Evolutionary conservation across 2,329 filamentous ascomycete genomes (phyloP).

Genomic region (Colletotrichum neosansevieriae): DNA sequence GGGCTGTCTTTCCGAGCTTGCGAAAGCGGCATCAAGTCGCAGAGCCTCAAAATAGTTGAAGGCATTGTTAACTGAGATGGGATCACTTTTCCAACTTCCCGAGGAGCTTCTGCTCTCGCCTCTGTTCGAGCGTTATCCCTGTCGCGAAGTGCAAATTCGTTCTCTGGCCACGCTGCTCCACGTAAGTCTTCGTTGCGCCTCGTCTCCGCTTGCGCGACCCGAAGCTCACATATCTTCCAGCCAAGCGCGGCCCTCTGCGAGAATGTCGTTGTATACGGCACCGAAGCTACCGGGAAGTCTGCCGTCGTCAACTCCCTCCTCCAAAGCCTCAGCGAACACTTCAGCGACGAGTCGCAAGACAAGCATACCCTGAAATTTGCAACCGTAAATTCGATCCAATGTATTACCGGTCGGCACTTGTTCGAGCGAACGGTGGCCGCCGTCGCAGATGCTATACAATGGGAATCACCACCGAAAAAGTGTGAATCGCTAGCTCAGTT

Average conservation of each 20-base stretch:
- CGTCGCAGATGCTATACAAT: slow-evolving; percentile 65
- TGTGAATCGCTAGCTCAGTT: slow-evolving; percentile 87
- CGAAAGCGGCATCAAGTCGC: not conserved
- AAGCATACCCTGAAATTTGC: slow-evolving; percentile 66
- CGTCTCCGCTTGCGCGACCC: not conserved
- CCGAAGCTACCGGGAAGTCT: slow-evolving; percentile 89
- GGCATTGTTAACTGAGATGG: slow-evolving; percentile 45
- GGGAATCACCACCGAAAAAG: slow-evolving; percentile 65
- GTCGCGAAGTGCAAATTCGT: slow-evolving; percentile 70
- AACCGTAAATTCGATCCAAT: slow-evolving; percentile 78
- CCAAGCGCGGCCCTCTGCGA: slow-evolving; percentile 76
- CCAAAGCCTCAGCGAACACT: slow-evolving; percentile 51
- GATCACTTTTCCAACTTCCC: slow-evolving; percentile 62
- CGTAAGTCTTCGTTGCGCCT: slow-evolving; percentile 50
- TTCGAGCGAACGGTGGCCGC: slow-evolving; percentile 77
- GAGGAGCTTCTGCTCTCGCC: slow-evolving; percentile 62
- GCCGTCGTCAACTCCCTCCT: slow-evolving; percentile 75
- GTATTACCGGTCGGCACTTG: slow-evolving; percentile 82
- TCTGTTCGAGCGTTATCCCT: slow-evolving; percentile 64
- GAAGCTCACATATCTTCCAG: slow-evolving; percentile 53
- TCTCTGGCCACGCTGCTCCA: slow-evolving; percentile 67
- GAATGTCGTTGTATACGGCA: slow-evolving; percentile 84
- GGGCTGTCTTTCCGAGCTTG: not conserved
- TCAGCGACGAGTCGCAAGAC: slow-evolving; percentile 50
- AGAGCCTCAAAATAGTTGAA: not conserved